phyloP scores from a whole-genome alignment of 2,329 filamentous ascomycete species.

The Exophiala aquamarina region DNA sequence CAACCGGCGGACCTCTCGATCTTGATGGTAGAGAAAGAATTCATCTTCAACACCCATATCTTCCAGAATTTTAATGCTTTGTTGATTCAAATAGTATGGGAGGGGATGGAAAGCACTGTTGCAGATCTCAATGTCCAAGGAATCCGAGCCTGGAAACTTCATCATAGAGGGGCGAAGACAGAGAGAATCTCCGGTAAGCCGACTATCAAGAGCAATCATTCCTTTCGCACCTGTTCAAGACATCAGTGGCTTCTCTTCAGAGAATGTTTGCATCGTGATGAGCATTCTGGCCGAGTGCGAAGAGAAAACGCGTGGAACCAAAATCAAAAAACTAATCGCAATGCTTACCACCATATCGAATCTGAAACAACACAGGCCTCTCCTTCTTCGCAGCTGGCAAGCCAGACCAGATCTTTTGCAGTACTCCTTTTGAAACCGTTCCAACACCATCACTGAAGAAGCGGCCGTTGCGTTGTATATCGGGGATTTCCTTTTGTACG shows the following conservation, averaged over 20 bases:
- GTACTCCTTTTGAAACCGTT: constrained; percentile 63
- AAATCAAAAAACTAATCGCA: background rate
- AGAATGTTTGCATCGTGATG: background rate
- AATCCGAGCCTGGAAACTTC: constrained; percentile 66
- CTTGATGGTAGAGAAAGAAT: constrained; percentile 67
- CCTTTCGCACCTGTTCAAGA: constrained; percentile 64
- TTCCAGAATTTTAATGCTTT: constrained; percentile 82
- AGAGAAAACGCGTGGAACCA: too few relatives aligned
- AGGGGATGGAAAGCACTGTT: constrained; percentile 67
- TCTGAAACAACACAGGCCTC: constrained; percentile 68
- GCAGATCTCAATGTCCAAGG: constrained; percentile 67
- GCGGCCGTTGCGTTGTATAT: constrained; percentile 44
- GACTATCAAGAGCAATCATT: constrained; percentile 69
- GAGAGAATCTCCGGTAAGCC: constrained; percentile 59
- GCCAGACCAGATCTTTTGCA: constrained; percentile 54
- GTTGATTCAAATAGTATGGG: constrained; percentile 71
- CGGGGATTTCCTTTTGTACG: constrained; percentile 26
- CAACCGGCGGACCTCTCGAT: constrained; percentile 60
- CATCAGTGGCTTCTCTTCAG: background rate
- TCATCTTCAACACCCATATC: constrained; percentile 63
- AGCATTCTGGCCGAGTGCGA: background rate
- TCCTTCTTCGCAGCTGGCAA: constrained; percentile 48
- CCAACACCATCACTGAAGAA: constrained; percentile 81
- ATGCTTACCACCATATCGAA: constrained; percentile 62
- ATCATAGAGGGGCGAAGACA: constrained; percentile 72